These are phyloP conservation scores for Wickerhamiella azymoides DNA, from an alignment of 805 yeast species.

Conservation along the genomic window DNA sequence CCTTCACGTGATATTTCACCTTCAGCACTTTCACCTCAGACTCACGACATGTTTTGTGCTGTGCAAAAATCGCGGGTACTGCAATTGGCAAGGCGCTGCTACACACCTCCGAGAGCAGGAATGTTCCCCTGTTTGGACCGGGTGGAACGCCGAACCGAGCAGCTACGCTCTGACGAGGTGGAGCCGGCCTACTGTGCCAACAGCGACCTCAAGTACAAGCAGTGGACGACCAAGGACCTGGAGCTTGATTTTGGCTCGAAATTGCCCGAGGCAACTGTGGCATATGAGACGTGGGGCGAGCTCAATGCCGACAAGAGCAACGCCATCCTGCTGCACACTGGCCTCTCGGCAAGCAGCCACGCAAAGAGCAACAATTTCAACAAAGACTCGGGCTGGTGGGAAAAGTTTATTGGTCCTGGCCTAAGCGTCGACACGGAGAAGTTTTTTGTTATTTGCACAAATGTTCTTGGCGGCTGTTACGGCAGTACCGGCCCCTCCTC, in stretches of 20 bases:
- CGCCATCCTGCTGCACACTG: conserved; percentile 74
- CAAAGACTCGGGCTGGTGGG: conserved; percentile 87
- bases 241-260: conserved; percentile 72
- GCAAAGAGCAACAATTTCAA: conserved; percentile 69
- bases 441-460: conserved; percentile 75
- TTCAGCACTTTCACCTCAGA: neutral
- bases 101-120: conserved; percentile 22
- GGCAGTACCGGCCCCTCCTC: conserved; percentile 92
- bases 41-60: neutral
- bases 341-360: conserved; percentile 85
- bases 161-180: conserved; percentile 32
- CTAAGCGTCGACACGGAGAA: conserved; percentile 62
- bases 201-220: conserved; percentile 32
- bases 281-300: conserved; percentile 85
- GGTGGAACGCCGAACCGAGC: conserved; percentile 35
- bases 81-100: neutral
- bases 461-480: conserved; percentile 87
- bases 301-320: conserved; percentile 51
- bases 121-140: conserved; percentile 78
- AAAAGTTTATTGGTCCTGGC: conserved; percentile 77
- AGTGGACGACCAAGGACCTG: conserved; percentile 33
- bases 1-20: neutral
- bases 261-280: conserved; percentile 63
- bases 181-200: conserved; percentile 61
- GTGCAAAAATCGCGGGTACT: neutral